Conservation (phyloP, 2,329 filamentous ascomycete genomes). For the Laburnicola sp. region DNA sequence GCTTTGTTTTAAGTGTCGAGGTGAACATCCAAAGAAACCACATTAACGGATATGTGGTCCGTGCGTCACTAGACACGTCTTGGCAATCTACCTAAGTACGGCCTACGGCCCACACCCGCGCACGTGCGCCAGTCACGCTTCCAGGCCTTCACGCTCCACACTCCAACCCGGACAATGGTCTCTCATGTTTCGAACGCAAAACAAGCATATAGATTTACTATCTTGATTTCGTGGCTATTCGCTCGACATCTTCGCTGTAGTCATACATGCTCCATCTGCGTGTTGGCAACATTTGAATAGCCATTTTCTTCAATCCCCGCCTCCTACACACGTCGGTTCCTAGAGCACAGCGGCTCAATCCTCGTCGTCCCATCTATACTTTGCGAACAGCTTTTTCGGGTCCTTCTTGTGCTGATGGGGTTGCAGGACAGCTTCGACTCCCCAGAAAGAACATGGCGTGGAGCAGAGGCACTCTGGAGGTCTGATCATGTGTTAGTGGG, state of each 20-base stretch:
- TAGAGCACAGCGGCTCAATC: background rate
- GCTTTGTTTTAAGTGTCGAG: constrained; percentile 5
- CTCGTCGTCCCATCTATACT: background rate
- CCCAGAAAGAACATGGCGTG: background rate
- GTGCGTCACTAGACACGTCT: background rate
- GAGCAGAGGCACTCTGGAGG: background rate
- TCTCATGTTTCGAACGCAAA: no score
- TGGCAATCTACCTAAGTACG: background rate
- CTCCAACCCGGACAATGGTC: no score
- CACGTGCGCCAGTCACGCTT: background rate
- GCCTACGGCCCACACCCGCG: no score
- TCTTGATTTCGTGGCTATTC: no score
- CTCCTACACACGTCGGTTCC: no score
- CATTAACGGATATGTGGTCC: background rate
- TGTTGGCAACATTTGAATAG: no score
- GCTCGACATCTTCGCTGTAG: no score
- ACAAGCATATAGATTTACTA: no score
- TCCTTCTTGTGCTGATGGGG: background rate
- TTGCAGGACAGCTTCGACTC: background rate
- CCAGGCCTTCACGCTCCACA: no score
- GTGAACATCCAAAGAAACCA: background rate
- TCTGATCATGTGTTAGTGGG: no score
- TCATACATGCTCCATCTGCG: no score
- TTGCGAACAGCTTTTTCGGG: background rate
- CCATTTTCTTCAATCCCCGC: no score